Evolutionary conservation across 192 early-diverging fungal species (phyloP), one percentile per base, ranked within the genome.

Genomic region (Paraglomus brasilianum): DNA sequence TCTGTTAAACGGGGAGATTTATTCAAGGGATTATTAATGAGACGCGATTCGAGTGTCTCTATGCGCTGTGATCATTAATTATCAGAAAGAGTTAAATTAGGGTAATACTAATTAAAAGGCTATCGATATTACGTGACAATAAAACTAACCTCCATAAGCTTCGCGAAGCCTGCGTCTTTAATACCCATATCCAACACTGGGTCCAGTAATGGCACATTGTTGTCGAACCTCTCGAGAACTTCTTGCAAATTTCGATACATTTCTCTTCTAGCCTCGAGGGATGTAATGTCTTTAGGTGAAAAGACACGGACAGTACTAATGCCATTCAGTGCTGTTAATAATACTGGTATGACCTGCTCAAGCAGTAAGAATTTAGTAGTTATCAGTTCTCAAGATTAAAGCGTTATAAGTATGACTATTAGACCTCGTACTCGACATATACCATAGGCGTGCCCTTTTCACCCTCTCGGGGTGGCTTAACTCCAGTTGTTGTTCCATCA

Each of bases 151-250:
- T 79, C 49, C 14, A 92, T 74, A 5, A 93, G 80, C 63, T 88
- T 88, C 61, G 87, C 82, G 72, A 95, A 94, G 5, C 70, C 84
- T 53, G 84, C 81, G 50, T 95, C 94, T 46, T 75, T 85, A 68
- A 98, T 94, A 24, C 81, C 79, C 91, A 97, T 95, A 66, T 98
- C 92, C 44, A 85, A 82, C 41, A 95, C 76, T 13, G 96, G 94
- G 68, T 98, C 95, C 75, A 98, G 74, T 22, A 87, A 72, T n/a
- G 93, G 96, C 13, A 94, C 77, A 4, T 88, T 88, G 48, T 88
- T 83, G 3, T 82, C 80, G 51, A 95, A 89, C 41, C 93, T 85
- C 58, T 74, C 79, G 55, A 87, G 72, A 3, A 94, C 86, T 73
- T 93, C 91, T 45, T 79, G 53, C 8, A 98, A 55, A 11, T 81